Conservation (phyloP, 2,329 filamentous ascomycete genomes). For the Penicillium sp. region DNA sequence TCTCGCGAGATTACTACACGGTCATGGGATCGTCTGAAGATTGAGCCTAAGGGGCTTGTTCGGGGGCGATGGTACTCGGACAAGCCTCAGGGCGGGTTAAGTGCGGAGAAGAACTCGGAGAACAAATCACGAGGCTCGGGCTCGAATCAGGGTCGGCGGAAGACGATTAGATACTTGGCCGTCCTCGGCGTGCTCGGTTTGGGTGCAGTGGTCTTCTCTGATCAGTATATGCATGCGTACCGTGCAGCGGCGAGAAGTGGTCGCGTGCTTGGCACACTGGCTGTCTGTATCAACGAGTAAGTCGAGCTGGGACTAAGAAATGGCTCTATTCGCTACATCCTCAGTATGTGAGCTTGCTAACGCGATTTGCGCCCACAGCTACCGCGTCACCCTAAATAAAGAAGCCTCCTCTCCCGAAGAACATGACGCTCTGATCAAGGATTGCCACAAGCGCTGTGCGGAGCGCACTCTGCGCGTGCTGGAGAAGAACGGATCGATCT, state of each 20-base stretch:
- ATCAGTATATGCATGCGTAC: conserved; percentile 73
- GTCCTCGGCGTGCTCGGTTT: conserved; percentile 40
- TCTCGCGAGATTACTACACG: neutral
- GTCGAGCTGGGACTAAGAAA: conserved; percentile 24
- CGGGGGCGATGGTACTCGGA: conserved; percentile 14
- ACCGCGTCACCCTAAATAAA: conserved; percentile 78
- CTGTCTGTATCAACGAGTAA: conserved; percentile 86
- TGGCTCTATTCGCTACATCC: neutral
- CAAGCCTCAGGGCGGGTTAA: conserved; percentile 15
- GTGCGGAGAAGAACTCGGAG: conserved; percentile 3
- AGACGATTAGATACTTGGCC: conserved; percentile 32
- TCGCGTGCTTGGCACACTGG: conserved; percentile 71
- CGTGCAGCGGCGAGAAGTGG: conserved; percentile 73
- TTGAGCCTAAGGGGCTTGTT: neutral
- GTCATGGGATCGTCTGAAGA: neutral
- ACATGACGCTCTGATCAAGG: conserved; percentile 66
- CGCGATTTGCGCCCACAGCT: conserved; percentile 54
- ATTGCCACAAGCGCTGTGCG: conserved; percentile 90
- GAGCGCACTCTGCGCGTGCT: conserved; percentile 80
- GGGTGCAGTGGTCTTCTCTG: conserved; percentile 51
- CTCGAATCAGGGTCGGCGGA: conserved; percentile 20
- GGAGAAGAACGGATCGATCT: conserved; percentile 96
- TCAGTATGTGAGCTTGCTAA: conserved; percentile 5
- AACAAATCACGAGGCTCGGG: conserved; percentile 11
- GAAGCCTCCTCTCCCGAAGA: conserved; percentile 62